A percentile compares a stretch with the other conserved stretches of the same genome.
Conservation (phyloP, 2,329 filamentous ascomycete species). For the Aureobasidium sp. region DNA sequence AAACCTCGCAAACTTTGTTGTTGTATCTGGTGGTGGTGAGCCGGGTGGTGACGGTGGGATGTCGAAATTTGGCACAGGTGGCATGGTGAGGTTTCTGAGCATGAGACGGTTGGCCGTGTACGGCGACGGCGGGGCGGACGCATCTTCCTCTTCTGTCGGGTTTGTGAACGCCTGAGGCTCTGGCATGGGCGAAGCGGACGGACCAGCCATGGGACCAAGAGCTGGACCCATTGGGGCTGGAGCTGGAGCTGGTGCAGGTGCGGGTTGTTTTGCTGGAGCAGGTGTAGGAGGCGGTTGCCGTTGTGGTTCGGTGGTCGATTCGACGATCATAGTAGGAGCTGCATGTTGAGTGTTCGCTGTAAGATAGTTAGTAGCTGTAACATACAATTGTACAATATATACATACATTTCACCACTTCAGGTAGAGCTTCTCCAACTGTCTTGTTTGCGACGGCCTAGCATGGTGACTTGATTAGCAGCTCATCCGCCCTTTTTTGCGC, state of each 20-base stretch:
- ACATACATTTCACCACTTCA: constrained; percentile 1
- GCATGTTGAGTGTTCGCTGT: no score
- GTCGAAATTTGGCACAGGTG: constrained; percentile 60
- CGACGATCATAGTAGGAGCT: background rate
- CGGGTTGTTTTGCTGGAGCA: no score
- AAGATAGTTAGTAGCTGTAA: background rate
- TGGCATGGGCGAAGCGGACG: constrained; percentile 12
- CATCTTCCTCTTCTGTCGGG: constrained; percentile 1
- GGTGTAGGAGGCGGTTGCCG: background rate
- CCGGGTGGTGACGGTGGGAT: constrained; percentile 67
- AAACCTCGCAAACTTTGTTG: constrained; percentile 61
- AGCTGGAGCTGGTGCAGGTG: background rate
- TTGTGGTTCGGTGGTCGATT: background rate
- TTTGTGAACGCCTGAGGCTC: constrained; percentile 7
- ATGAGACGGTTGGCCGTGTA: constrained; percentile 58
- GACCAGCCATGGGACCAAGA: constrained; percentile 7
- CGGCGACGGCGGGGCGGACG: constrained; percentile 42
- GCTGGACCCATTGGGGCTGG: background rate
- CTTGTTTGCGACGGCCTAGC: constrained; percentile 12
- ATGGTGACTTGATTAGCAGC: constrained; percentile 35
- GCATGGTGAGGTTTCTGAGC: constrained; percentile 65
- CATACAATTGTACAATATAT: background rate
- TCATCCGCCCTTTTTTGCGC: constrained; percentile 24
- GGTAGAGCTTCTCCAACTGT: background rate
- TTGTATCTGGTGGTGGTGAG: constrained; percentile 29